Evolutionary conservation across 169 alveolate species (phyloP).

Genomic region (Theileria annulata): DNA sequence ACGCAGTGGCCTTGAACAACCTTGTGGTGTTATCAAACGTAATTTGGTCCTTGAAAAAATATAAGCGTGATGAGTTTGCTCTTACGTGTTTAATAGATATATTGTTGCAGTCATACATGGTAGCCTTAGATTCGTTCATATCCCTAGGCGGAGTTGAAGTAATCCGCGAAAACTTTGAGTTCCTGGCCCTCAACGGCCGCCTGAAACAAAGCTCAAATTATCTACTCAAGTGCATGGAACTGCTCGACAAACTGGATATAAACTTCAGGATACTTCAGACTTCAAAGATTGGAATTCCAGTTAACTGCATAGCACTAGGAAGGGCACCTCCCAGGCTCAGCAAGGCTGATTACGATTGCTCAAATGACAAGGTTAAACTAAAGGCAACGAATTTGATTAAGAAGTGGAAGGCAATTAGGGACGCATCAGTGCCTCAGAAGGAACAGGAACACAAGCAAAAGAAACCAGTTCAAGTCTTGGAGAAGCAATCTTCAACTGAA

Average conservation of each 20-base stretch:
- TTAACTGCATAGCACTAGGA: slow-evolving; percentile 62
- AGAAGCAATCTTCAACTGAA: neutral
- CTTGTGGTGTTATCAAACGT: slow-evolving; percentile 52
- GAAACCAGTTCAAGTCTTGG: slow-evolving; percentile 2
- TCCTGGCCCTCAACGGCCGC: slow-evolving; percentile 40
- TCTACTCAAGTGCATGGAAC: slow-evolving; percentile 54
- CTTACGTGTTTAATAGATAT: slow-evolving; percentile 54
- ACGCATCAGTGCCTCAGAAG: slow-evolving; percentile 39
- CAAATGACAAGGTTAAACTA: slow-evolving; percentile 53
- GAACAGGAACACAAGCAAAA: slow-evolving; percentile 4
- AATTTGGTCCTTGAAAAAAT: slow-evolving; percentile 46
- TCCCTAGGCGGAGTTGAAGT: slow-evolving; percentile 51
- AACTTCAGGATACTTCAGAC: slow-evolving; percentile 50
- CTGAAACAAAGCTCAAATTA: slow-evolving; percentile 49
- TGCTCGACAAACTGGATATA: slow-evolving; percentile 62
- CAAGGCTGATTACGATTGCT: slow-evolving; percentile 58
- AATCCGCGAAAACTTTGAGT: slow-evolving; percentile 30
- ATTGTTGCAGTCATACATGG: slow-evolving; percentile 60
- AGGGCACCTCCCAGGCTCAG: slow-evolving; percentile 45
- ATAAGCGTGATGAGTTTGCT: slow-evolving; percentile 56
- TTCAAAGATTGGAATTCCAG: slow-evolving; percentile 61
- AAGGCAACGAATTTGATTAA: slow-evolving; percentile 67
- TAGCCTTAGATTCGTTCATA: slow-evolving; percentile 53
- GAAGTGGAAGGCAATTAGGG: slow-evolving; percentile 72
- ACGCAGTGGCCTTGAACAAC: slow-evolving; percentile 54